These are phyloP conservation scores for Microdochium bolleyi DNA, from an alignment of 2,329 filamentous ascomycete species.

Conservation along the genomic window DNA sequence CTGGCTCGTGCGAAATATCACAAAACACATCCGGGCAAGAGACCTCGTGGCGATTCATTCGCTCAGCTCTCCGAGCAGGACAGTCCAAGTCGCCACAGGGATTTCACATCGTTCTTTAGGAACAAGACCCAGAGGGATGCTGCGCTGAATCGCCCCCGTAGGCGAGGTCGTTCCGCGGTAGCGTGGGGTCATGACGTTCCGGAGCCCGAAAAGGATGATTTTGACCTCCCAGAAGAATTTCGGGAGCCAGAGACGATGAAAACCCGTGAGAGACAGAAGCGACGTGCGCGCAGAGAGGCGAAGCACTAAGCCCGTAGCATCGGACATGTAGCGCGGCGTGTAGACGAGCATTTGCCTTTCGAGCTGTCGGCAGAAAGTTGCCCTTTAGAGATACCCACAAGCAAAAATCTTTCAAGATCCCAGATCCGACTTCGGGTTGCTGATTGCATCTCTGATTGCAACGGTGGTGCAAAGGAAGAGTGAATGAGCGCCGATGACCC, in stretches of 20 bases:
- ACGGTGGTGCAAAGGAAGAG: no score
- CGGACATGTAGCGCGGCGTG: not conserved
- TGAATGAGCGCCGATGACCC: no score
- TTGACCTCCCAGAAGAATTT: conserved; percentile 63
- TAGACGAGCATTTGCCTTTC: not conserved
- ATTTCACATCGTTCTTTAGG: conserved; percentile 81
- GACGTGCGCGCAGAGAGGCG: conserved; percentile 49
- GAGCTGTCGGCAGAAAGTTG: not conserved
- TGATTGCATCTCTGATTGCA: no score
- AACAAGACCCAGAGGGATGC: conserved; percentile 74
- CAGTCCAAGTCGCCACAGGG: conserved; percentile 34
- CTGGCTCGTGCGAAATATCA: conserved; percentile 16
- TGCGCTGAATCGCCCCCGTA: conserved; percentile 65
- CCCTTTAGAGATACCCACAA: no score
- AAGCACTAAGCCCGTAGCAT: conserved; percentile 20
- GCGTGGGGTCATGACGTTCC: conserved; percentile 82
- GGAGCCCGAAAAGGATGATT: conserved; percentile 62
- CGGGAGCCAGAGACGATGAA: conserved; percentile 47
- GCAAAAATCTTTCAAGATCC: no score
- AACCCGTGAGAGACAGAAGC: conserved; percentile 53
- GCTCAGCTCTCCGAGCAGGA: conserved; percentile 16
- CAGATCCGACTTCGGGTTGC: no score
- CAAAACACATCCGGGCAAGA: conserved; percentile 11
- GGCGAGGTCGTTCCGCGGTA: conserved; percentile 59
- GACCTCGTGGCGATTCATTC: conserved; percentile 14